These are phyloP conservation scores for Alternaria brassicicola DNA, from an alignment of 2,329 filamentous ascomycete genomes.

Conservation along the genomic window DNA sequence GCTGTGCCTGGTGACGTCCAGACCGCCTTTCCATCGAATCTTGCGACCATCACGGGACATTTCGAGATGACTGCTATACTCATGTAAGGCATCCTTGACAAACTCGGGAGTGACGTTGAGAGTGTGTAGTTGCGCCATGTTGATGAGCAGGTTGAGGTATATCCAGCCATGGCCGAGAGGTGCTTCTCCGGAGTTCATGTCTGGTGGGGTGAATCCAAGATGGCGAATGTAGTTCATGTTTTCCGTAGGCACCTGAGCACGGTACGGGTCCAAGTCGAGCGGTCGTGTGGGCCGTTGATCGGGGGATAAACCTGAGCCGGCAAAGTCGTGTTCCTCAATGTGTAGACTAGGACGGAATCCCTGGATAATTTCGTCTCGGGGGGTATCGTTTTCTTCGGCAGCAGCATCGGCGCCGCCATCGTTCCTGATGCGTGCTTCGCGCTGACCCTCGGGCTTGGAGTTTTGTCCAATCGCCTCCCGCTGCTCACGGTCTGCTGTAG, in stretches of 20 bases:
- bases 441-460: constrained; percentile 49
- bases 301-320: constrained; percentile 51
- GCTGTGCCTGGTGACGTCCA: constrained; percentile 67
- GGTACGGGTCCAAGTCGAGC: constrained; percentile 76
- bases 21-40: constrained; percentile 77
- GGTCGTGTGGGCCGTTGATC: constrained; percentile 80
- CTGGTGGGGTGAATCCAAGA: constrained; percentile 69
- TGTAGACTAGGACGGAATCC: constrained; percentile 23
- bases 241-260: constrained; percentile 74
- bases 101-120: constrained; percentile 82
- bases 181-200: constrained; percentile 57
- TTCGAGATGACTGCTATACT: constrained; percentile 77
- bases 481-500: constrained; percentile 52
- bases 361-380: constrained; percentile 23
- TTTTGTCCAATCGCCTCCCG: constrained; percentile 50
- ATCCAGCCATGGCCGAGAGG: constrained; percentile 78
- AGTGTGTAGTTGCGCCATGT: constrained; percentile 83
- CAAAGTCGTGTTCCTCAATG: constrained; percentile 35
- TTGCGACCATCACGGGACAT: constrained; percentile 78
- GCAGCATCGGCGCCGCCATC: constrained; percentile 21
- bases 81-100: constrained; percentile 71
- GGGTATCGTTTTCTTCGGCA: constrained; percentile 22
- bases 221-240: constrained; percentile 83
- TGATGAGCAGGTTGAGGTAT: constrained; percentile 79
- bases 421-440: constrained; percentile 56